Evolutionary conservation across 331 rosid species (phyloP).

Genomic region (Dryas integrifolia): DNA sequence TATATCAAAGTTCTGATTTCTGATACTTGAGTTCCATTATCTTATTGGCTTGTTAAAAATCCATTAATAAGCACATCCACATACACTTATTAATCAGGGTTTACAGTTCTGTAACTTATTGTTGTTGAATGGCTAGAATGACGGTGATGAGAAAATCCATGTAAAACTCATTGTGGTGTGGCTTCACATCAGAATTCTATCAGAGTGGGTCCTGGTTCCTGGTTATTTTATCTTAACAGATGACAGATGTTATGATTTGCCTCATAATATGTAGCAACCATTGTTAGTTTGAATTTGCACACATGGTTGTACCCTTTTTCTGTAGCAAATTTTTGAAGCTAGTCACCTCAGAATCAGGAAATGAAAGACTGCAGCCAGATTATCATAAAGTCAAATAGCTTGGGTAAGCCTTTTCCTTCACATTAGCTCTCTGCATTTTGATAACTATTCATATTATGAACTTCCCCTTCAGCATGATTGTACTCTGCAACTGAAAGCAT

Average conservation of each 20-base stretch:
- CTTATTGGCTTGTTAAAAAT: not conserved
- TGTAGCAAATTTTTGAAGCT: not conserved
- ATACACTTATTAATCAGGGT: not conserved
- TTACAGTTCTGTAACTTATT: not conserved
- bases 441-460: not conserved
- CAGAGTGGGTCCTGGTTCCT: no score
- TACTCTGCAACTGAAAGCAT: not conserved
- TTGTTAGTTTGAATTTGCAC: not conserved
- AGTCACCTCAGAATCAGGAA: not conserved
- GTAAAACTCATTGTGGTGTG: not conserved
- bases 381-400: not conserved
- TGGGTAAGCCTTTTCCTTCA: not conserved
- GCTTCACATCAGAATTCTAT: not conserved
- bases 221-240: no score
- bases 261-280: not conserved
- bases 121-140: not conserved
- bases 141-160: not conserved
- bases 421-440: not conserved
- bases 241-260: not conserved
- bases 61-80: not conserved
- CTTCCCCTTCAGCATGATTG: not conserved
- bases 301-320: not conserved
- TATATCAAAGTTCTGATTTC: not conserved
- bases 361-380: slow-evolving; percentile 5
- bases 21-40: not conserved